These are phyloP conservation scores for Pseudomassariella vexata DNA, from an alignment of 2,329 filamentous ascomycete species.

Conservation along the genomic window DNA sequence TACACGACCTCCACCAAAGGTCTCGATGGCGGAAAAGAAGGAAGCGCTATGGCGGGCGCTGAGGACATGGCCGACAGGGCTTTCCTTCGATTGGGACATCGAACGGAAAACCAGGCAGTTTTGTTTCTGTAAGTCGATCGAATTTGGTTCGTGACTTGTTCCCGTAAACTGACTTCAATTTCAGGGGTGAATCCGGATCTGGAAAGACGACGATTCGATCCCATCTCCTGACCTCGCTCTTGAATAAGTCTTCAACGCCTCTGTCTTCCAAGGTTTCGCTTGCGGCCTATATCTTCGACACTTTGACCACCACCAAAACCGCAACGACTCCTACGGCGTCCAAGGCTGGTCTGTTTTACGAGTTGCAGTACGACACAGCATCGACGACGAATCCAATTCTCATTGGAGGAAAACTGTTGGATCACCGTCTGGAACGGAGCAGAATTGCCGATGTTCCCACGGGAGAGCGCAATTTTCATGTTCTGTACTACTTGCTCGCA, in stretches of 20 bases:
- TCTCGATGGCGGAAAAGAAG: slow-evolving; percentile 83
- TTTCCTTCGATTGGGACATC: slow-evolving; percentile 76
- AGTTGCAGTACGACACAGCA: slow-evolving; percentile 92
- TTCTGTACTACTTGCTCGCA: slow-evolving; percentile 89
- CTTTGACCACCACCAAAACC: slow-evolving; percentile 94
- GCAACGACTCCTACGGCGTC: slow-evolving; percentile 92
- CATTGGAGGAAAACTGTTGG: slow-evolving; percentile 89
- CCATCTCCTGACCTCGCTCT: slow-evolving; percentile 77
- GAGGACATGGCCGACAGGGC: slow-evolving; percentile 87
- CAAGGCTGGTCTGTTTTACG: slow-evolving; percentile 91
- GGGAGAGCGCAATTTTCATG: slow-evolving; percentile 93
- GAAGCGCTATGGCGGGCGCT: slow-evolving; percentile 85
- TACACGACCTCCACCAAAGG: slow-evolving; percentile 86
- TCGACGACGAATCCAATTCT: slow-evolving; percentile 78
- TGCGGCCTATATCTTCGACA: slow-evolving; percentile 92
- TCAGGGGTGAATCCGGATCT: slow-evolving; percentile 87
- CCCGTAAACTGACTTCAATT: slow-evolving; percentile 7
- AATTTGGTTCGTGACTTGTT: too few species aligned
- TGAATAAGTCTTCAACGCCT: slow-evolving; percentile 87
- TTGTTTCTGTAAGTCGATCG: slow-evolving; percentile 81
- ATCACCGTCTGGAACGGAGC: slow-evolving; percentile 88
- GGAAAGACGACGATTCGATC: slow-evolving; percentile 94
- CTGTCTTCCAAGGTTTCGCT: slow-evolving; percentile 89
- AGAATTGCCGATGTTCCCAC: slow-evolving; percentile 88
- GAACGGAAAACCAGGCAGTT: slow-evolving; percentile 88